These are phyloP conservation scores for Arthrobotrys sinensis DNA, from an alignment of 2,329 filamentous ascomycete species.

Conservation along the genomic window DNA sequence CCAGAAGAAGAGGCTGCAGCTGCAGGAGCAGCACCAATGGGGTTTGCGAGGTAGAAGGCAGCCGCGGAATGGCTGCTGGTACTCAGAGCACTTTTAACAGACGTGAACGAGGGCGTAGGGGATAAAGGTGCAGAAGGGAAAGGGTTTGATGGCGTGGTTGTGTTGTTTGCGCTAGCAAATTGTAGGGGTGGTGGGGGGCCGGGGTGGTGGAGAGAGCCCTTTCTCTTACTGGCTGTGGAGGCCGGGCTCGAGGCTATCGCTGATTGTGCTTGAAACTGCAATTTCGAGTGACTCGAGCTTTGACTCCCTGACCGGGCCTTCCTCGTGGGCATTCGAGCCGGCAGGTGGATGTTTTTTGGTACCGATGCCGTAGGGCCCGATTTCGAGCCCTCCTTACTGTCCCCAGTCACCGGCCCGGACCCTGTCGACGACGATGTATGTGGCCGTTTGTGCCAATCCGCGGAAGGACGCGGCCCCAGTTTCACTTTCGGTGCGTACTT, in stretches of 20 bases:
- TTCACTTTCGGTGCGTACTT: conserved; percentile 84
- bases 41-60: conserved; percentile 66
- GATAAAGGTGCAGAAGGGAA: conserved; percentile 58
- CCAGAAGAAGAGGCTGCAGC: conserved; percentile 67
- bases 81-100: conserved; percentile 63
- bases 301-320: conserved; percentile 70
- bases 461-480: conserved; percentile 86
- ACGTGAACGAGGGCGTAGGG: conserved; percentile 60
- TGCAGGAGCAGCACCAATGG: conserved; percentile 69
- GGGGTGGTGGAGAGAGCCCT: conserved; percentile 54
- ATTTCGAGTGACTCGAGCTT: conserved; percentile 65
- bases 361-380: conserved; percentile 83
- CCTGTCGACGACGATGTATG: conserved; percentile 72
- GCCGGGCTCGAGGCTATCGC: conserved; percentile 16
- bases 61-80: conserved; percentile 66
- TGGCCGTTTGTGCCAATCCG: conserved; percentile 74
- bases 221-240: conserved; percentile 52
- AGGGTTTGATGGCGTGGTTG: conserved; percentile 49
- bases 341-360: conserved; percentile 78
- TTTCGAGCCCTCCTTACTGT: conserved; percentile 66
- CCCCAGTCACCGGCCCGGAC: conserved; percentile 41
- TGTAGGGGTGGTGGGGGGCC: conserved; percentile 62
- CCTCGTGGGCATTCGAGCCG: conserved; percentile 74
- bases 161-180: conserved; percentile 62
- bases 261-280: conserved; percentile 53